phyloP scores from a whole-genome alignment of 306 rosid species.

The cucumber (Cucumis sativus) region DNA sequence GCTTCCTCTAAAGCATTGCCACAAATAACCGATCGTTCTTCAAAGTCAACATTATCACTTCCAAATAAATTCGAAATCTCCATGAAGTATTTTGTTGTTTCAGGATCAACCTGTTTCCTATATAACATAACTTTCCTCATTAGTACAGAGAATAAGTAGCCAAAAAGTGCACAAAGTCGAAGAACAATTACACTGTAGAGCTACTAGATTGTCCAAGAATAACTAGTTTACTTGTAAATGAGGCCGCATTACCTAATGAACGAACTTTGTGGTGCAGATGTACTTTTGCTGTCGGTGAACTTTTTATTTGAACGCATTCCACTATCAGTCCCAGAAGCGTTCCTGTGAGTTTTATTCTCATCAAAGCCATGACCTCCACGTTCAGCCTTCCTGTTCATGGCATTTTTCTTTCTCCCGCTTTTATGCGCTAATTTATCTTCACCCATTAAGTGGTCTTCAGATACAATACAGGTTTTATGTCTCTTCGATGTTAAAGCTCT shows the following conservation, averaged over 20 bases:
- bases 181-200: not conserved
- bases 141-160: not conserved
- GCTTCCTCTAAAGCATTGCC: slow-evolving; percentile 77
- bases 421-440: slow-evolving; percentile 16
- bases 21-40: slow-evolving; percentile 63
- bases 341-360: slow-evolving; percentile 12
- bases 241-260: slow-evolving; percentile 35
- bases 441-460: slow-evolving; percentile 29
- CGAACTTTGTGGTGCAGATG: slow-evolving; percentile 18
- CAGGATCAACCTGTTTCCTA: slow-evolving; percentile 87
- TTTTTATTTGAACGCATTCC: slow-evolving; percentile 1
- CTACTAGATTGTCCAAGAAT: not conserved
- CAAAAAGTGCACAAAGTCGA: not conserved
- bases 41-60: slow-evolving; percentile 42
- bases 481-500: slow-evolving; percentile 30
- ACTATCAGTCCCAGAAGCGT: slow-evolving; percentile 8
- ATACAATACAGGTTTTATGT: slow-evolving; percentile 7
- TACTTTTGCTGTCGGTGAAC: slow-evolving; percentile 7
- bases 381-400: slow-evolving; percentile 30
- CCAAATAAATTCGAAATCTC: slow-evolving; percentile 70
- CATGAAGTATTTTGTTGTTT: slow-evolving; percentile 49
- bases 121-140: slow-evolving; percentile 13
- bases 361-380: slow-evolving; percentile 17
- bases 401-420: slow-evolving; percentile 21
- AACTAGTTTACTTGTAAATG: not conserved